Evolutionary conservation across 2,329 filamentous ascomycete species (phyloP).

Genomic region (Paramyrothecium sp.): DNA sequence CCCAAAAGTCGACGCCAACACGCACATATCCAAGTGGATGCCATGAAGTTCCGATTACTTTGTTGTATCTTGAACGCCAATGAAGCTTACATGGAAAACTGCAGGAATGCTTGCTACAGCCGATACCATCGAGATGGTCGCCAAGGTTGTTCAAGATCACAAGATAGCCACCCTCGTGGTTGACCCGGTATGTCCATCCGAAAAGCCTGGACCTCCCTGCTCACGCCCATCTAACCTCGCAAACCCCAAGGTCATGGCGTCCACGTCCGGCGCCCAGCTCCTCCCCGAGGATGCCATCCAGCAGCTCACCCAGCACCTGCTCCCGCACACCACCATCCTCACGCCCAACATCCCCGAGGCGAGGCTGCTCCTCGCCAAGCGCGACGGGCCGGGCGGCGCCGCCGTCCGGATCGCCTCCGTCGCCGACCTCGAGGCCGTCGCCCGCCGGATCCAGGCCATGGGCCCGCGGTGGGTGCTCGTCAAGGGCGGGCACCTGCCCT

Average conservation of each 20-base stretch:
- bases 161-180: conserved; percentile 30
- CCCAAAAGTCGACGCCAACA: too few species aligned
- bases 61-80: too few species aligned
- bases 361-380: conserved; percentile 56
- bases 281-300: conserved; percentile 64
- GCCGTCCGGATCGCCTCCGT: conserved; percentile 48
- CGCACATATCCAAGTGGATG: too few species aligned
- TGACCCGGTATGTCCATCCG: conserved; percentile 31
- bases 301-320: conserved; percentile 56
- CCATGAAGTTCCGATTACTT: too few species aligned
- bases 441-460: conserved; percentile 61
- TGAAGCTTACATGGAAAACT: not conserved
- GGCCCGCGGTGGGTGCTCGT: conserved; percentile 80
- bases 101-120: conserved; percentile 37
- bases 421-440: conserved; percentile 67
- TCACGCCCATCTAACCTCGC: conserved; percentile 2
- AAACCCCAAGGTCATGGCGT: conserved; percentile 76
- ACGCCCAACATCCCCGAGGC: conserved; percentile 81
- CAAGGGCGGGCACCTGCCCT: conserved; percentile 88
- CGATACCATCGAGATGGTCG: conserved; percentile 35
- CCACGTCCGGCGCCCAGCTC: conserved; percentile 72
- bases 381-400: conserved; percentile 31
- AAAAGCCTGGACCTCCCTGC: not conserved
- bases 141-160: conserved; percentile 26
- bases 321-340: conserved; percentile 66